Evolutionary conservation across 1,284 basidiomycete species (phyloP).

Genomic region (Pterulicium gracile): DNA sequence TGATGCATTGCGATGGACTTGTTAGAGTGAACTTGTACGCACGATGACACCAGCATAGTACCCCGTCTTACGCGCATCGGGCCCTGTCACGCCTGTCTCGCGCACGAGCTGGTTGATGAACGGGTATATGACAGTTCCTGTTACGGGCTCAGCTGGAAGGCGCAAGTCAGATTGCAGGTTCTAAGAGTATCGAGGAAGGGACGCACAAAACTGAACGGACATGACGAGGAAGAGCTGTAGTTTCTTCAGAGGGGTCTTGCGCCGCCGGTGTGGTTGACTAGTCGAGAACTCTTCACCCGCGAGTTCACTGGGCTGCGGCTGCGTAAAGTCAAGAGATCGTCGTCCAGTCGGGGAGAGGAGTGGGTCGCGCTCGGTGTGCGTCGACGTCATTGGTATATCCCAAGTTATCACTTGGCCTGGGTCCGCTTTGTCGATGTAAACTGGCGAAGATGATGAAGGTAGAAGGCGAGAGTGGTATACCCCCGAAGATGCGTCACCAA

Average conservation of each 20-base stretch:
- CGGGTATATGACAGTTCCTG: constrained; percentile 42
- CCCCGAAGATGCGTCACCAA: too few species aligned
- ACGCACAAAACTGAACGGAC: constrained; percentile 17
- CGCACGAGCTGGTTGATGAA: constrained; percentile 33
- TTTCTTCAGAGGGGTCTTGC: constrained; percentile 31
- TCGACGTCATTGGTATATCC: not conserved
- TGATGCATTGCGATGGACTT: too few species aligned
- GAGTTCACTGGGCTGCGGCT: not conserved
- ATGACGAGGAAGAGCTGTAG: constrained; percentile 34
- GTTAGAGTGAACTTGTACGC: constrained; percentile 11
- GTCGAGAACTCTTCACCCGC: not conserved
- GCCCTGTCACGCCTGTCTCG: constrained; percentile 34
- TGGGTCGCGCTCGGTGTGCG: not conserved
- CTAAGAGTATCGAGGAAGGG: not conserved
- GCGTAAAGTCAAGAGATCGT: not conserved
- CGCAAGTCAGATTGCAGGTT: constrained; percentile 17
- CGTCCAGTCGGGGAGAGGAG: not conserved
- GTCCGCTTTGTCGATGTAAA: not conserved
- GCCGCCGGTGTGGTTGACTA: not conserved
- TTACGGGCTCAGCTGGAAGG: constrained; percentile 39
- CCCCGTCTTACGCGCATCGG: constrained; percentile 37
- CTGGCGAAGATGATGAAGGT: not conserved
- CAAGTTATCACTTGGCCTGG: not conserved
- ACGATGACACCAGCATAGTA: constrained; percentile 51
- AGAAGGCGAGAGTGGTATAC: not conserved